A percentile compares a stretch with the other conserved stretches of the same genome.
These are phyloP conservation scores for Fusarium udum DNA, from an alignment of 2,329 filamentous ascomycete genomes.

Conservation along the genomic window DNA sequence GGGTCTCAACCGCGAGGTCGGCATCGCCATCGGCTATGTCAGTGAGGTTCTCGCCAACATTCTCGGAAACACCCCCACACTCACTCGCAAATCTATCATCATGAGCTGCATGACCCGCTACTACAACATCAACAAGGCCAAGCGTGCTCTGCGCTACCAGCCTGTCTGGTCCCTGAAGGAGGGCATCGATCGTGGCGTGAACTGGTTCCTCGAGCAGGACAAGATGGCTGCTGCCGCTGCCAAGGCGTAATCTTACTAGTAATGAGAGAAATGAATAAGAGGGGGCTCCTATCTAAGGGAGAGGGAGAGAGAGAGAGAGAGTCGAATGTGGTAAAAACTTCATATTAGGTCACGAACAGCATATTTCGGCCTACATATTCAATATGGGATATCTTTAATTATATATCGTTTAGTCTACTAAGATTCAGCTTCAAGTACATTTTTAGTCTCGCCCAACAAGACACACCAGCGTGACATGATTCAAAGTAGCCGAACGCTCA, in stretches of 20 bases:
- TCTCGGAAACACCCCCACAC: constrained; percentile 63
- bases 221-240: constrained; percentile 40
- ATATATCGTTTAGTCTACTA: not conserved
- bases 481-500: not conserved
- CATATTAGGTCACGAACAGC: constrained; percentile 3
- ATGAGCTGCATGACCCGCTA: constrained; percentile 81
- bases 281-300: not conserved
- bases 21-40: constrained; percentile 60
- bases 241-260: constrained; percentile 35
- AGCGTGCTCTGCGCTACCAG: constrained; percentile 72
- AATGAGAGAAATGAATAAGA: not conserved
- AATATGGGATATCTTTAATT: constrained; percentile 19
- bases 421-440: not conserved
- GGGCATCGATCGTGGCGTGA: constrained; percentile 64
- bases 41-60: constrained; percentile 63
- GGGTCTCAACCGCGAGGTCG: constrained; percentile 62
- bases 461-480: not conserved
- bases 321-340: not conserved
- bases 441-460: not conserved
- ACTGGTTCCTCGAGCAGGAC: constrained; percentile 65
- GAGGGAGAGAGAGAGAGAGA: not conserved
- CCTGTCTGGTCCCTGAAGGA: constrained; percentile 74
- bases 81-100: constrained; percentile 68
- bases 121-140: constrained; percentile 81
- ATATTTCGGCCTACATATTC: constrained; percentile 17